Conservation (phyloP, 495 filamentous ascomycete species). For the Podospora appendiculata region DNA sequence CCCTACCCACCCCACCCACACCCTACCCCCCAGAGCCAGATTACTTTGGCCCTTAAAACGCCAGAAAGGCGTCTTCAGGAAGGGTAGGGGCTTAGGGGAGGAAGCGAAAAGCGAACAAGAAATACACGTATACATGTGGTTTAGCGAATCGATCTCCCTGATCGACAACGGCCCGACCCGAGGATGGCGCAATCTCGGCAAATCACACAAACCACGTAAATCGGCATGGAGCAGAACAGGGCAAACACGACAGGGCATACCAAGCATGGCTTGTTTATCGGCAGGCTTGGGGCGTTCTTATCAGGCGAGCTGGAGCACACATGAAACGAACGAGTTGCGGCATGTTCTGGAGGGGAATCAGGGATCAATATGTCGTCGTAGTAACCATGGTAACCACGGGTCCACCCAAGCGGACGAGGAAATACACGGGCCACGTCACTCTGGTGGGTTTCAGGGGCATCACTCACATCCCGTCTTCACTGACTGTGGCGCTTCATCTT, state of each 20-base stretch:
- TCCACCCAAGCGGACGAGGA: no score
- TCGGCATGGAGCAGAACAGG: not conserved
- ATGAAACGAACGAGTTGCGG: no score
- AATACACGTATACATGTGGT: not conserved
- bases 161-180: slow-evolving; percentile 20
- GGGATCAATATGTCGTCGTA: no score
- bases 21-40: slow-evolving; percentile 22
- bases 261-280: not conserved
- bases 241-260: not conserved
- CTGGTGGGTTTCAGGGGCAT: no score
- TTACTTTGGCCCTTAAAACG: not conserved
- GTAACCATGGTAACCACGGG: no score
- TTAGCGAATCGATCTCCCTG: slow-evolving; percentile 10
- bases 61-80: not conserved
- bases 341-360: no score
- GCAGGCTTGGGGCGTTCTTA: no score
- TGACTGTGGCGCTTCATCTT: no score
- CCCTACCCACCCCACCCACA: slow-evolving; percentile 19
- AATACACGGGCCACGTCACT: no score
- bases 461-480: no score
- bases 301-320: no score
- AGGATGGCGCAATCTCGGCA: slow-evolving; percentile 9
- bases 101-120: not conserved
- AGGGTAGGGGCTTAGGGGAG: not conserved
- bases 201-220: not conserved